Base-by-base conservation (phyloP, 129 eudicot species). In the Chrysanthemum makinoi region DNA sequence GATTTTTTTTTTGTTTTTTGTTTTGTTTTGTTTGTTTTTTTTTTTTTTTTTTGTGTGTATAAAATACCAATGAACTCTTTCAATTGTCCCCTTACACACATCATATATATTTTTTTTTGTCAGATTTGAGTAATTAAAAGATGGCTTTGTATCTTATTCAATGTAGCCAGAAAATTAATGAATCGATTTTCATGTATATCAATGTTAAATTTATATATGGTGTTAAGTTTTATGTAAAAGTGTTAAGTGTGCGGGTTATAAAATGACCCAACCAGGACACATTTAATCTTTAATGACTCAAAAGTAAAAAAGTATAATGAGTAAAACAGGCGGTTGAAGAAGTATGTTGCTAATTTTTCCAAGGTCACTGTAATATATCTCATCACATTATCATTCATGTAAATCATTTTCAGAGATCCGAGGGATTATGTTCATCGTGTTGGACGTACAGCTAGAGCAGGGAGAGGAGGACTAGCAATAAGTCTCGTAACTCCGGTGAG, bases 391-490 rank as follows among this genome's bases (percentile, higher is more conserved):
- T 16, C 28, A 26, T 16, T 17, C 6, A 24, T 28, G 2, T 57
- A 53, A 74, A 64, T 14, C 24, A 39, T 75, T 53, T 75, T 55
- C 72, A 92, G 98, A 78, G 76, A 75, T 65, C 88, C 96, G 17
- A 80, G 83, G 72, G 98, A 92, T 74, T 92, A 92, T 77, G 86
- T 92, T 76, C 98, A 92, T 77, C 98, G 98, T 65, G 98, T 92
- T 73, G 98, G 98, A 47, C 96, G 98, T 80, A 92, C 98, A 54
- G 98, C 98, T 47, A 92, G 98, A 87, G 98, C 96, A 33, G 98
- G 98, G 49, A 86, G 96, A 81, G 95, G 96, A 48, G 98, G 98
- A 51, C 75, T 89, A 54, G 87, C 96, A 52, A 55, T 92, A 72
- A 89, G 95, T 78, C 83, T 92, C 35, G 76, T 89, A 47, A 92